A percentile compares a stretch with the other conserved stretches of the same genome.
phyloP scores from a whole-genome alignment of 139 green algal species.

The Micractinium conductrix region DNA sequence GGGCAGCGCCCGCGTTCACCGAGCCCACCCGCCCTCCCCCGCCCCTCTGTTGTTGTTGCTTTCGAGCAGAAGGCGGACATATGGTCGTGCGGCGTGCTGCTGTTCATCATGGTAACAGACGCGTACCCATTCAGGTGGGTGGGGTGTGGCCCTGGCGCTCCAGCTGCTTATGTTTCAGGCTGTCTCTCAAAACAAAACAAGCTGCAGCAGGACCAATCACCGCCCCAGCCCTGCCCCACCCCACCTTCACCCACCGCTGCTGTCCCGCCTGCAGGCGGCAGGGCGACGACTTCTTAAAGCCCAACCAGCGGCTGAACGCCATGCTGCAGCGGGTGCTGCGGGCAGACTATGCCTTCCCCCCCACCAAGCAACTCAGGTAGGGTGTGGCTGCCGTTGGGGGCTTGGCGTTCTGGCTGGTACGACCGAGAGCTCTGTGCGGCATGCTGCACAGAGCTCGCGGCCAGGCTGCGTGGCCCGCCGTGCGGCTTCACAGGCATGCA shows the following conservation, averaged over 20 bases:
- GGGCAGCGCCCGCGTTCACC: no score
- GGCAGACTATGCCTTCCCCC: conserved; percentile 37
- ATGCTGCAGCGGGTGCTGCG: conserved; percentile 41
- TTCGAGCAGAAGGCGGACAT: conserved; percentile 81
- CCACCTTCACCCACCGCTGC: no score
- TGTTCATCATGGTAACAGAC: conserved; percentile 95
- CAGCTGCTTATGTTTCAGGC: no score
- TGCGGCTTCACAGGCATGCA: not conserved
- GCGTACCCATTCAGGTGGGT: conserved; percentile 90
- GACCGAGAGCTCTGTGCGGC: not conserved
- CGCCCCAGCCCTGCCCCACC: no score
- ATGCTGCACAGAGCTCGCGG: no score
- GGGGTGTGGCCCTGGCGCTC: no score
- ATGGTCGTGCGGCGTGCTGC: conserved; percentile 96
- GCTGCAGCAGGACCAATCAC: no score
- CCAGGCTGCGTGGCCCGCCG: no score
- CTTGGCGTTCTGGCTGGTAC: not conserved
- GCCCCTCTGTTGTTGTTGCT: not conserved
- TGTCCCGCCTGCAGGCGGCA: conserved; percentile 94
- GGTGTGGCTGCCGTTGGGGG: not conserved
- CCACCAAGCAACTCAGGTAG: not conserved
- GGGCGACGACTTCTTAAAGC: conserved; percentile 64
- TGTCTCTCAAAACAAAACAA: no score
- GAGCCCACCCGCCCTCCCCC: not conserved
- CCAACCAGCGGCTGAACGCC: conserved; percentile 69